Percentiles rank a stretch among this genome's conserved stretches.
Conservation (phyloP, 192 early-diverging fungal species). For the Coemansia sp. region DNA sequence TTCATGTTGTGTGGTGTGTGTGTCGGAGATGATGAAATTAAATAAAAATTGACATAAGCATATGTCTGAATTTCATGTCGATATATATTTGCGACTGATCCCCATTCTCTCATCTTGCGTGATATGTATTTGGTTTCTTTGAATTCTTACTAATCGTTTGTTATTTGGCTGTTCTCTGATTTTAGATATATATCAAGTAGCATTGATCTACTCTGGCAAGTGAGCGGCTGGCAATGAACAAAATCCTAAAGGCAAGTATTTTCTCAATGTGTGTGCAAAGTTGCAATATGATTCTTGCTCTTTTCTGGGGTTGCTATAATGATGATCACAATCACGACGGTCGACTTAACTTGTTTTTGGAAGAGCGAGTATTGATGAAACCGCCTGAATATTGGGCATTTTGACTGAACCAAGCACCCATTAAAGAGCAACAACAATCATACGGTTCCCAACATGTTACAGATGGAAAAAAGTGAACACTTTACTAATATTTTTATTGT, state of each 20-base stretch:
- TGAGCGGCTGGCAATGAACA: neutral
- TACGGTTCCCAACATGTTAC: neutral
- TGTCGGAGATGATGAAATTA: conserved; percentile 37
- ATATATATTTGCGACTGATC: conserved; percentile 44
- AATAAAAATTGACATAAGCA: conserved; percentile 50
- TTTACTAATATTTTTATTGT: neutral
- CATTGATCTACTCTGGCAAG: too few relatives aligned
- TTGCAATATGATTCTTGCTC: neutral
- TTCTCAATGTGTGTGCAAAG: neutral
- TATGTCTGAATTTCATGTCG: conserved; percentile 57
- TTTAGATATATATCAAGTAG: neutral
- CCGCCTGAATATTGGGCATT: conserved; percentile 50
- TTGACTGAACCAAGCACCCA: conserved; percentile 33
- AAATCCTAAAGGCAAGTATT: conserved; percentile 25
- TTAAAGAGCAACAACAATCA: neutral
- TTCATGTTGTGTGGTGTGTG: neutral
- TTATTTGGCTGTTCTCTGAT: neutral
- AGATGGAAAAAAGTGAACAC: neutral
- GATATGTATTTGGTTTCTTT: neutral
- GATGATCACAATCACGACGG: conserved; percentile 59
- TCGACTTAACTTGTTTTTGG: conserved; percentile 55
- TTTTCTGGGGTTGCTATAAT: conserved; percentile 19
- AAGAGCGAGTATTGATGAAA: conserved; percentile 53
- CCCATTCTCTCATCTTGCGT: neutral
- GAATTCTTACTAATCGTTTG: neutral